Percentiles rank a stretch among this genome's conserved stretches.
Conservation (phyloP, 176 grass and related monocot species). For the Tillandsia leiboldiana region DNA sequence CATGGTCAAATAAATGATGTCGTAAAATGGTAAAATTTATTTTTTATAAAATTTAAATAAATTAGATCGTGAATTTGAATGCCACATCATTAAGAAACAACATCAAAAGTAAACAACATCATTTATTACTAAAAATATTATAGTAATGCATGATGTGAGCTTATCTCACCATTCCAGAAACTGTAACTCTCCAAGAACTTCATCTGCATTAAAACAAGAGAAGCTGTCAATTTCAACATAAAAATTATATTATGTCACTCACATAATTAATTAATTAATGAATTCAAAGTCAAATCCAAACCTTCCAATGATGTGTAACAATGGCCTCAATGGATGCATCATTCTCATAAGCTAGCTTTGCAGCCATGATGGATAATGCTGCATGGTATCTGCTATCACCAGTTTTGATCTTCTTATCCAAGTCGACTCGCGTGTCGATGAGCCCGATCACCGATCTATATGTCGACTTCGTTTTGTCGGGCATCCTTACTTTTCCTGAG, state of each 20-base stretch:
- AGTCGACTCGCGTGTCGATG: constrained; percentile 44
- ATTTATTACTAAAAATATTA: background rate
- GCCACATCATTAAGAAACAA: background rate
- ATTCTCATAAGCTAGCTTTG: constrained; percentile 72
- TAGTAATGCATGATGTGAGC: constrained; percentile 2
- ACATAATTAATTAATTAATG: background rate
- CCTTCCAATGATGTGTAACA: constrained; percentile 47
- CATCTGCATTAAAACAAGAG: constrained; percentile 35
- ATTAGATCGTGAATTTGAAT: background rate
- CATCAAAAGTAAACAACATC: background rate
- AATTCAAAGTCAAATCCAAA: background rate
- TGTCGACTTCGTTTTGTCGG: constrained; percentile 30
- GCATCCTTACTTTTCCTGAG: constrained; percentile 44
- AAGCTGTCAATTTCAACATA: constrained; percentile 5
- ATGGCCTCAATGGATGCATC: constrained; percentile 30
- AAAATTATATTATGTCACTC: too few relatives aligned
- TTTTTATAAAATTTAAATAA: background rate
- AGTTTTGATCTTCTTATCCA: constrained; percentile 47
- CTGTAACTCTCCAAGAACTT: constrained; percentile 51
- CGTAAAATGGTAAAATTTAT: background rate
- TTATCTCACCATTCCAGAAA: constrained; percentile 64
- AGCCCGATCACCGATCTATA: constrained; percentile 49
- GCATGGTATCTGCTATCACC: constrained; percentile 43
- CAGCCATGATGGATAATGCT: constrained; percentile 68
- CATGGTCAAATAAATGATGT: too few relatives aligned